Percentiles rank a stretch among this genome's conserved stretches.
These are phyloP conservation scores for Medicago lupulina DNA, from an alignment of 306 rosid genomes.

Conservation along the genomic window DNA sequence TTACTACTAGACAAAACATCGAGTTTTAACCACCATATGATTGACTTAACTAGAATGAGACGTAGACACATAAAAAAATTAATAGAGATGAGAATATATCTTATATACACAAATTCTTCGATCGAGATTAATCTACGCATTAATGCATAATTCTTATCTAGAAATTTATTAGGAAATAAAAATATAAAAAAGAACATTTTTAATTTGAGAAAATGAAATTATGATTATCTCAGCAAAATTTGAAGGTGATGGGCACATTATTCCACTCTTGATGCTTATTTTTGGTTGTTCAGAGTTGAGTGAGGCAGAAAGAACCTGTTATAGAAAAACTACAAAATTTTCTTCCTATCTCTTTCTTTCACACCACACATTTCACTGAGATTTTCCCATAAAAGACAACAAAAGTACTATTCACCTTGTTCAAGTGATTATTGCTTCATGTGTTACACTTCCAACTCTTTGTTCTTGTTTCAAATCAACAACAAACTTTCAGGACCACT, in stretches of 20 bases:
- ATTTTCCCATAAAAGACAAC: constrained; percentile 44
- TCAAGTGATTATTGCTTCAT: constrained; percentile 57
- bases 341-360: constrained; percentile 39
- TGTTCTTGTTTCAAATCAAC: constrained; percentile 41
- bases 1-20: too few relatives aligned
- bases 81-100: too few relatives aligned
- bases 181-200: background rate
- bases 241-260: constrained; percentile 44
- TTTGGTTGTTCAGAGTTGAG: constrained; percentile 56
- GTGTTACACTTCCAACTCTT: constrained; percentile 5
- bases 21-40: too few relatives aligned
- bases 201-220: constrained; percentile 40
- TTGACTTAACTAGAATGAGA: too few relatives aligned
- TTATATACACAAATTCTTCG: too few relatives aligned
- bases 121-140: too few relatives aligned
- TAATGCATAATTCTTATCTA: too few relatives aligned
- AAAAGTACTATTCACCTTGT: constrained; percentile 54
- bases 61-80: too few relatives aligned
- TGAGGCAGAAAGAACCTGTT: constrained; percentile 55
- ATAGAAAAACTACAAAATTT: constrained; percentile 55
- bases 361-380: constrained; percentile 37
- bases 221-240: constrained; percentile 40
- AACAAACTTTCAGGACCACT: constrained; percentile 53
- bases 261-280: constrained; percentile 57
- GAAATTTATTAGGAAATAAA: too few relatives aligned